Conservation (phyloP, 441 rosid species). For the Brassica hybrid region DNA sequence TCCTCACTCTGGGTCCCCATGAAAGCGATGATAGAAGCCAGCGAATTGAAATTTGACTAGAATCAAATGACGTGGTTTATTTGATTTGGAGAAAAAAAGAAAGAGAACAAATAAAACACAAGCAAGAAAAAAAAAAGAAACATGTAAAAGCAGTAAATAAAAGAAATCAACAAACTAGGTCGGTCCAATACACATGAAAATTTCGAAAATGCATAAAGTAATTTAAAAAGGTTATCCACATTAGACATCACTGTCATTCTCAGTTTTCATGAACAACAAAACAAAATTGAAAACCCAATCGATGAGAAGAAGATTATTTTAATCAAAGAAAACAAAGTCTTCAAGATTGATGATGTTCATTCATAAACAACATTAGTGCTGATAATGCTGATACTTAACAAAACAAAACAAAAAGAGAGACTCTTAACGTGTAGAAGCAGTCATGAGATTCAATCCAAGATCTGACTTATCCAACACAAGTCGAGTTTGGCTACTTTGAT, state of each 20-base stretch:
- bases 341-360: conserved; percentile 8
- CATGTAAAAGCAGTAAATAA: conserved; percentile 37
- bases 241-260: conserved; percentile 44
- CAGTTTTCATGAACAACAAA: conserved; percentile 37
- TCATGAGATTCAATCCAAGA: conserved; percentile 88
- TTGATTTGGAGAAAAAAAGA: conserved; percentile 9
- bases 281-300: conserved; percentile 17
- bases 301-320: conserved; percentile 15
- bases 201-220: conserved; percentile 39
- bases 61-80: conserved; percentile 17
- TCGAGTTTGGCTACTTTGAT: conserved; percentile 67
- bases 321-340: not conserved
- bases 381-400: conserved; percentile 23
- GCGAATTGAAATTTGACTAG: not conserved
- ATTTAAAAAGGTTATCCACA: conserved; percentile 37
- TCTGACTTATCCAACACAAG: conserved; percentile 77
- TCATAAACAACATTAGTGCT: conserved; percentile 38
- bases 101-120: conserved; percentile 11
- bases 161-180: conserved; percentile 22
- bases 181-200: conserved; percentile 38
- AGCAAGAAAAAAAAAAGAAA: not conserved
- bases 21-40: conserved; percentile 1
- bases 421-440: conserved; percentile 57
- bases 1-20: not conserved
- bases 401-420: not conserved